Evolutionary conservation across 352 stramenopile species (phyloP).

Genomic region (Phytophthora sojae): DNA sequence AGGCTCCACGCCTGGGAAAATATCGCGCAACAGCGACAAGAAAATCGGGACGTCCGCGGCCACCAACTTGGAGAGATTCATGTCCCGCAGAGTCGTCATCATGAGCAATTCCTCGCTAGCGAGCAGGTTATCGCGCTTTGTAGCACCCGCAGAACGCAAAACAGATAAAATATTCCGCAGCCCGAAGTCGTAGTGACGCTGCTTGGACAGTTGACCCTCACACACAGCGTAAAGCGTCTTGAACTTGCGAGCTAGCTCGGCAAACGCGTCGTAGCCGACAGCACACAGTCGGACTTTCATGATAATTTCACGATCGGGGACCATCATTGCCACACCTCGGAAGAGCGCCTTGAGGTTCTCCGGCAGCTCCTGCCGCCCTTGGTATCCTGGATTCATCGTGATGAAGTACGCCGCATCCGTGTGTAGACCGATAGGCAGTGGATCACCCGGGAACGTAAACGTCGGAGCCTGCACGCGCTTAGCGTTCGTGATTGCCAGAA

Average conservation of each 20-base stretch:
- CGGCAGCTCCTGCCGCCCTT: slow-evolving; percentile 91
- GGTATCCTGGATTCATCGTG: slow-evolving; percentile 96
- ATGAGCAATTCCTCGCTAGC: slow-evolving; percentile 94
- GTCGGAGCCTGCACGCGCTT: slow-evolving; percentile 58
- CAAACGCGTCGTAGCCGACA: slow-evolving; percentile 91
- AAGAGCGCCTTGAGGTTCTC: slow-evolving; percentile 95
- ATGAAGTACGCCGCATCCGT: slow-evolving; percentile 87
- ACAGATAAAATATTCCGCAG: slow-evolving; percentile 96
- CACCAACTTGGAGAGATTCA: slow-evolving; percentile 95
- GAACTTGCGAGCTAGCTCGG: slow-evolving; percentile 96
- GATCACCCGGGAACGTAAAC: slow-evolving; percentile 77
- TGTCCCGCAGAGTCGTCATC: slow-evolving; percentile 95
- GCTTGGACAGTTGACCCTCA: slow-evolving; percentile 94
- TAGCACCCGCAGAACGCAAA: slow-evolving; percentile 94
- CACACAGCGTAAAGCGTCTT: slow-evolving; percentile 96
- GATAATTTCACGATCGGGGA: slow-evolving; percentile 97
- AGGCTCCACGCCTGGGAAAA: slow-evolving; percentile 82
- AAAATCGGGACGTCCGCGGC: slow-evolving; percentile 94
- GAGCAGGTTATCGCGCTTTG: slow-evolving; percentile 95
- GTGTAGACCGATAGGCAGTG: slow-evolving; percentile 63
- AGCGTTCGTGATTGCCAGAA: slow-evolving; percentile 87
- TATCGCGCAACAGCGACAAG: slow-evolving; percentile 87
- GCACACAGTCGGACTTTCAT: slow-evolving; percentile 95
- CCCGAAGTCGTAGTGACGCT: slow-evolving; percentile 95
- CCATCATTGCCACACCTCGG: slow-evolving; percentile 97